Evolutionary conservation across 495 filamentous ascomycete species (phyloP), one percentile per base, ranked within the genome.

Genomic region (Tuber melanosporum): DNA sequence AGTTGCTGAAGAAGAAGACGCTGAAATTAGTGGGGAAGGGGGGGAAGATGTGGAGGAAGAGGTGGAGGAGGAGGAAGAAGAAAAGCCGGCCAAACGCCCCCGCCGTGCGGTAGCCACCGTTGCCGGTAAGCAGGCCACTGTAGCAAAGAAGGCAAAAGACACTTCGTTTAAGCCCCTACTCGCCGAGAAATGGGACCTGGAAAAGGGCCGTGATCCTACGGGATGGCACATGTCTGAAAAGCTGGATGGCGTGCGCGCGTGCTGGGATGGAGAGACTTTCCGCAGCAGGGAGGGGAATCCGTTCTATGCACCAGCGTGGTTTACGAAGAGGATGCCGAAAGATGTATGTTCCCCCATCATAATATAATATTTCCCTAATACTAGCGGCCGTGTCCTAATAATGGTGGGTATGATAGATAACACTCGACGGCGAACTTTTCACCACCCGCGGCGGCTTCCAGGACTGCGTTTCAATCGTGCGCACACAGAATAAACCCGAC

Each of bases 231-330:
- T 82, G 36, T 83, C 82, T 1, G 82, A 83, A 70, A 83, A 83
- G 70, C 82, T 83, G 57, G 82, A 83, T 46, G 82, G 82, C 5
- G 82, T 83, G 17, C 82, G 82, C n/a, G 82, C 82, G 26, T 80
- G 80, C 75, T 83, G 82, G 82, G 79, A 83, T n/a, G 82, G 82
- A 17, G 75, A 78, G 39, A 57, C 57, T 7, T 83, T 83, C 45
- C 76, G 78, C 26, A 80, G 77, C 71, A 77, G 82, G 3, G 79
- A 83, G 72, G 82, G 82, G 10, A 83, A 83, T 44, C 79, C 79
- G 19, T 83, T 83, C 75, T 83, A 82, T 44, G 82, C 82, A 10
- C 82, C 82, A 6, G 79, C 72, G 41, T 83, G 82, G 82, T 83
- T 83, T 52, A 82, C 76, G 12, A 83, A 83, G 71, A 75, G 77